These are phyloP conservation scores for Aspergillus sclerotiicarbonarius DNA, from an alignment of 495 filamentous ascomycete genomes.

Conservation along the genomic window DNA sequence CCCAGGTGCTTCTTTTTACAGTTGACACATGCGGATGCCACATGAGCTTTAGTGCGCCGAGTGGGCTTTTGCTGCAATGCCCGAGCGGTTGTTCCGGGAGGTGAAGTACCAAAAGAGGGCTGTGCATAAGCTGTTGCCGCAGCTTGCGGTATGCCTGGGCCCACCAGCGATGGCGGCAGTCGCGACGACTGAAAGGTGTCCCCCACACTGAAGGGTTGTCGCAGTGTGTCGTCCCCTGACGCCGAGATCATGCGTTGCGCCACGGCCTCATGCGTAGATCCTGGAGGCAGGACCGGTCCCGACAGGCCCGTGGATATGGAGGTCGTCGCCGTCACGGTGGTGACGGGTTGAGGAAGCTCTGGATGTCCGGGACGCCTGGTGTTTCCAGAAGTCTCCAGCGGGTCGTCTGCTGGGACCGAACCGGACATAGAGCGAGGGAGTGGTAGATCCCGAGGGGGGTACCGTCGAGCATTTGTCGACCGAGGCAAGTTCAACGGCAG, in stretches of 20 bases:
- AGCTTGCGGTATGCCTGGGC: constrained; percentile 26
- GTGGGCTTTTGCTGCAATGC: constrained; percentile 59
- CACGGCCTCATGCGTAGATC: constrained; percentile 17
- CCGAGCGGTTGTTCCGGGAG: constrained; percentile 26
- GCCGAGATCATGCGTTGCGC: constrained; percentile 16
- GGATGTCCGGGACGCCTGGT: constrained; percentile 52
- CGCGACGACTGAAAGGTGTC: constrained; percentile 32
- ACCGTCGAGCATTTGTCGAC: constrained; percentile 65
- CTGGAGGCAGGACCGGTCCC: constrained; percentile 27
- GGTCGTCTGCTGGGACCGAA: constrained; percentile 61
- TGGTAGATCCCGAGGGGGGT: constrained; percentile 62
- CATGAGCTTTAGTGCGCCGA: constrained; percentile 89
- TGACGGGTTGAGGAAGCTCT: constrained; percentile 38
- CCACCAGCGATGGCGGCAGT: constrained; percentile 30
- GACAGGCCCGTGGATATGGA: constrained; percentile 22
- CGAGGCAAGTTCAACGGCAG: constrained; percentile 68
- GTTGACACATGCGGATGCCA: constrained; percentile 94
- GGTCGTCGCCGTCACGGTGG: constrained; percentile 30
- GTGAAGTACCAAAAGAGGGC: constrained; percentile 23
- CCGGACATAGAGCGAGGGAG: constrained; percentile 85
- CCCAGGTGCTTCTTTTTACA: constrained; percentile 95
- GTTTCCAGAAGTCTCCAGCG: constrained; percentile 58
- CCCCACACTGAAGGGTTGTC: constrained; percentile 15
- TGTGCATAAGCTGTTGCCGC: constrained; percentile 30
- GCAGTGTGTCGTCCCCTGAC: constrained; percentile 17